These are phyloP conservation scores for Naganishia antarctica DNA, from an alignment of 768 basidiomycete species.

Conservation along the genomic window DNA sequence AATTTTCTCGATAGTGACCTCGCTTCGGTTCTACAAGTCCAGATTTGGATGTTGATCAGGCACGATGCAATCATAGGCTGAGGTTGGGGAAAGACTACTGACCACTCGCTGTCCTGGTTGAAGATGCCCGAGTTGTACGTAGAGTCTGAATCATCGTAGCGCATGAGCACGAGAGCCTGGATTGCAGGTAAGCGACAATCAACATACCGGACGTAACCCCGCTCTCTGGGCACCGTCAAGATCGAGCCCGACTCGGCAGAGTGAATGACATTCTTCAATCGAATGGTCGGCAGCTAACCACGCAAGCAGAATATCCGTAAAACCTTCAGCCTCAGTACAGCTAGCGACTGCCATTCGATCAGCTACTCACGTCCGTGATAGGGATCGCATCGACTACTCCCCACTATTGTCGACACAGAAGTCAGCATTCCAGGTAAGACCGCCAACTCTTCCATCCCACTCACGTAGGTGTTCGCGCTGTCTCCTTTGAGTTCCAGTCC, in stretches of 20 bases:
- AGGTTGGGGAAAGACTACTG: too few species aligned
- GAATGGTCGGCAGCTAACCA: slow-evolving; percentile 19
- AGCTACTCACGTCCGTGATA: slow-evolving; percentile 17
- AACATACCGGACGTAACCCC: slow-evolving; percentile 26
- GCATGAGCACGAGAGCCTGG: neutral
- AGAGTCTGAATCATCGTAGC: neutral
- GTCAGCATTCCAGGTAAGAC: too few species aligned
- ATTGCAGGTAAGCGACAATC: neutral
- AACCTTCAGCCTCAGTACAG: neutral
- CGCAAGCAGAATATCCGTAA: too few species aligned
- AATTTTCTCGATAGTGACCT: slow-evolving; percentile 30
- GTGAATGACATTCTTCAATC: slow-evolving; percentile 27
- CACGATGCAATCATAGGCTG: too few species aligned
- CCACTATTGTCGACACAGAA: neutral
- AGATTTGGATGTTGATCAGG: too few species aligned
- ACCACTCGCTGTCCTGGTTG: slow-evolving; percentile 21
- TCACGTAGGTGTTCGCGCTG: slow-evolving; percentile 23
- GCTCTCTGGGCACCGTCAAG: slow-evolving; percentile 23
- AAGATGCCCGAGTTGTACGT: slow-evolving; percentile 21
- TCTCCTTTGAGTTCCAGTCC: slow-evolving; percentile 21
- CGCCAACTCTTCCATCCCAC: neutral
- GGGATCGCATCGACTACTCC: slow-evolving; percentile 25
- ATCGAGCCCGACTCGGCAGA: slow-evolving; percentile 24
- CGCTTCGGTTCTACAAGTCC: slow-evolving; percentile 15
- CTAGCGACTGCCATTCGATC: neutral